Evolutionary conservation across 768 basidiomycete genomes (phyloP).

Genomic region (Stropharia rugosoannulata): DNA sequence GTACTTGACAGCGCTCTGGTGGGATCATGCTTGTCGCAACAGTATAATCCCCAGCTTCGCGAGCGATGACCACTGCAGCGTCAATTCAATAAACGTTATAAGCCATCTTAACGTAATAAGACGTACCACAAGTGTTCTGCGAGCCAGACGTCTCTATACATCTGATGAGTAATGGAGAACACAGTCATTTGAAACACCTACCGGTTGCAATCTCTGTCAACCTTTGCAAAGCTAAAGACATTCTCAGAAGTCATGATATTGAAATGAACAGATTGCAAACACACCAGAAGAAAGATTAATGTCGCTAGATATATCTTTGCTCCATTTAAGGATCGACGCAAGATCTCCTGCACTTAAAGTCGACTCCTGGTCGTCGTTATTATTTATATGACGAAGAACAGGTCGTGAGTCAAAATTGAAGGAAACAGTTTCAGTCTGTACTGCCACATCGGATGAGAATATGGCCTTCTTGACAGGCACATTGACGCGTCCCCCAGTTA

Average conservation of each 20-base stretch:
- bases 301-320: constrained; percentile 72
- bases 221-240: constrained; percentile 50
- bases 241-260: neutral
- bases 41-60: constrained; percentile 70
- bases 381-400: constrained; percentile 30
- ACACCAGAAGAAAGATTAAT: constrained; percentile 66
- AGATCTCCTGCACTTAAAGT: constrained; percentile 61
- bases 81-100: neutral
- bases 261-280: neutral
- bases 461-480: constrained; percentile 51
- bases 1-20: constrained; percentile 62
- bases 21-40: constrained; percentile 65
- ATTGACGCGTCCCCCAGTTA: constrained; percentile 43
- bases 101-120: neutral
- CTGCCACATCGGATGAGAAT: constrained; percentile 59
- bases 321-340: constrained; percentile 71
- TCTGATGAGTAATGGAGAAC: constrained; percentile 3
- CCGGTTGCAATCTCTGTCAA: constrained; percentile 74
- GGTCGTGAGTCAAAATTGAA: constrained; percentile 23
- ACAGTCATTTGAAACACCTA: constrained; percentile 21
- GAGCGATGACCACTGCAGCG: constrained; percentile 56
- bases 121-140: constrained; percentile 56
- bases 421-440: constrained; percentile 54
- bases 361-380: constrained; percentile 53
- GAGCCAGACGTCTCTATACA: constrained; percentile 60